Conservation (phyloP, 1,284 basidiomycete genomes). For the Pyrrhoderma noxium region DNA sequence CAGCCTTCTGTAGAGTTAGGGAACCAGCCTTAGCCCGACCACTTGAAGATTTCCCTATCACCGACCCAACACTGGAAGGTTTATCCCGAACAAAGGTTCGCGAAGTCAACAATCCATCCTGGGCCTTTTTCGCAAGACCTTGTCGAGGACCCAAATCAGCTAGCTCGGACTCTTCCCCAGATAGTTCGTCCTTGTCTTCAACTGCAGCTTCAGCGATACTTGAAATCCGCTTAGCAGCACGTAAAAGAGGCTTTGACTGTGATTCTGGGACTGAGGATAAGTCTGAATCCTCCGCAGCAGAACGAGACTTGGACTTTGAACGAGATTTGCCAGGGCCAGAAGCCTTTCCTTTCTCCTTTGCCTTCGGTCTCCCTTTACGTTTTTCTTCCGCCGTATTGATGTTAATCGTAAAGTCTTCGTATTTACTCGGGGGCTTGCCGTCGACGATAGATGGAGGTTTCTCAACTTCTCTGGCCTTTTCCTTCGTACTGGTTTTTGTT, state of each 20-base stretch:
- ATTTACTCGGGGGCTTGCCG: slow-evolving; percentile 6
- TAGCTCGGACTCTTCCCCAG: not conserved
- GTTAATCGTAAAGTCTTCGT: slow-evolving; percentile 10
- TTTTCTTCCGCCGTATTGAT: slow-evolving; percentile 12
- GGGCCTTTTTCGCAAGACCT: not conserved
- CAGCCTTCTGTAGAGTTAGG: too few relatives aligned
- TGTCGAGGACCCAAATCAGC: too few relatives aligned
- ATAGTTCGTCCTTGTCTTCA: not conserved
- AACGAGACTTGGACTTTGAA: slow-evolving; percentile 13
- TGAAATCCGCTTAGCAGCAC: slow-evolving; percentile 5
- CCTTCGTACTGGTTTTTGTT: slow-evolving; percentile 17
- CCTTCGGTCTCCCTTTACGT: slow-evolving; percentile 2
- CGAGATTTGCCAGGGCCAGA: slow-evolving; percentile 2
- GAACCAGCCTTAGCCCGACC: too few relatives aligned
- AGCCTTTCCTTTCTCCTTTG: not conserved
- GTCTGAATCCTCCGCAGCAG: slow-evolving; percentile 4
- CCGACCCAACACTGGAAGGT: too few relatives aligned
- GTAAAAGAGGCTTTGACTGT: slow-evolving; percentile 7
- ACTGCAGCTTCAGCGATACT: slow-evolving; percentile 4
- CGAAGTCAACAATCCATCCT: not conserved
- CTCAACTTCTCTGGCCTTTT: slow-evolving; percentile 22
- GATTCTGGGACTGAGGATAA: slow-evolving; percentile 3
- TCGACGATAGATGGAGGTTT: slow-evolving; percentile 15
- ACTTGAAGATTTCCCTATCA: too few relatives aligned
- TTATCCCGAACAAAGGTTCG: too few relatives aligned